These are phyloP conservation scores for Houttuynia cordata DNA, from an alignment of 164 flowering plant species.

Conservation along the genomic window DNA sequence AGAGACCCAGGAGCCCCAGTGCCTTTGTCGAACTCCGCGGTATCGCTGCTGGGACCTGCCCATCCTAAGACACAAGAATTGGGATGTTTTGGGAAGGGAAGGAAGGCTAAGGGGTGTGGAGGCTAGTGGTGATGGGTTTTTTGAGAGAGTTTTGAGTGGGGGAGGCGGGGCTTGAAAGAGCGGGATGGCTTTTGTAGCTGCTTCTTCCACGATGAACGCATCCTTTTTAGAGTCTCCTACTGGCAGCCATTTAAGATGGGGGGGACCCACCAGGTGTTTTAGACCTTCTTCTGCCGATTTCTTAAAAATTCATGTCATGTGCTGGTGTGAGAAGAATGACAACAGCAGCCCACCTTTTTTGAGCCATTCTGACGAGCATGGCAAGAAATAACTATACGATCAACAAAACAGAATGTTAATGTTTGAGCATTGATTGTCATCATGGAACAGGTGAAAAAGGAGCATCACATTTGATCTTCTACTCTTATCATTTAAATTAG, in stretches of 20 bases:
- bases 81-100: background rate
- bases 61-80: constrained; percentile 19
- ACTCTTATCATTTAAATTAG: too few relatives aligned
- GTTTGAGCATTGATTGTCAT: too few relatives aligned
- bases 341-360: background rate
- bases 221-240: constrained; percentile 1
- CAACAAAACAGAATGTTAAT: background rate
- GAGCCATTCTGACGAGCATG: background rate
- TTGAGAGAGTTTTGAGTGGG: background rate
- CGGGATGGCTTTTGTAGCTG: constrained; percentile 1
- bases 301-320: background rate
- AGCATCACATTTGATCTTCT: too few relatives aligned
- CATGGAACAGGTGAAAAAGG: too few relatives aligned
- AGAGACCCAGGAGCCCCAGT: constrained; percentile 21
- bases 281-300: background rate
- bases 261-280: constrained; percentile 3
- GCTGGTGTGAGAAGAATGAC: background rate
- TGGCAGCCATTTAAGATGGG: constrained; percentile 5
- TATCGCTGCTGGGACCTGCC: constrained; percentile 37
- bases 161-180: background rate
- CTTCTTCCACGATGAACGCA: constrained; percentile 1
- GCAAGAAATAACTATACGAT: too few relatives aligned
- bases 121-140: background rate
- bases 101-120: background rate
- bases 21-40: constrained; percentile 19